A percentile compares a stretch with the other conserved stretches of the same genome.
Conservation (phyloP, 2,329 filamentous ascomycete genomes). For the Gaeumannomyces tritici region DNA sequence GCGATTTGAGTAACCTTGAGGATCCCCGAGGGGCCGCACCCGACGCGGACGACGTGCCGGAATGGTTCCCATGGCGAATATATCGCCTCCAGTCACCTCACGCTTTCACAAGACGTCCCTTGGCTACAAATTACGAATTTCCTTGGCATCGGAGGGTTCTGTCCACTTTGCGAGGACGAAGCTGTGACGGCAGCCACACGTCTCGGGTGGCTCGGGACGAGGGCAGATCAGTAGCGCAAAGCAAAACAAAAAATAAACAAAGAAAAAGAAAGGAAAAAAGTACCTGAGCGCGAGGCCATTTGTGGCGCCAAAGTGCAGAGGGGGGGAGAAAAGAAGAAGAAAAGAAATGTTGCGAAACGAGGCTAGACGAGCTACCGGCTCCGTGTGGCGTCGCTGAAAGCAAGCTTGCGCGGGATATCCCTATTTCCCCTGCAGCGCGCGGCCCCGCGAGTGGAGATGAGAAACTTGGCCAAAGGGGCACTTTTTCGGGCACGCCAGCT, state of each 20-base stretch:
- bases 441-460: not conserved
- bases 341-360: not conserved
- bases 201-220: not conserved
- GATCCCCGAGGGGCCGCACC: not conserved
- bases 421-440: not conserved
- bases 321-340: not conserved
- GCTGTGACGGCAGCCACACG: not conserved
- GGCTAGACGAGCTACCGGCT: not conserved
- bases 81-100: not conserved
- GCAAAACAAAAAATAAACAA: constrained; percentile 4
- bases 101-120: not conserved
- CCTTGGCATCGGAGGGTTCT: not conserved
- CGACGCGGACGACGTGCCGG: not conserved
- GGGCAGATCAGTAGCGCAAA: not conserved
- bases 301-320: not conserved
- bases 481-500: not conserved
- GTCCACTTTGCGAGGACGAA: not conserved
- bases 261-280: not conserved
- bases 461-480: not conserved
- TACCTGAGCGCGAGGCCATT: not conserved
- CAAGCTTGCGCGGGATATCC: not conserved
- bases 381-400: not conserved
- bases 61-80: not conserved
- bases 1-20: too few relatives aligned
- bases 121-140: not conserved